phyloP scores from a whole-genome alignment of 2,329 filamentous ascomycete genomes.

The Monilinia polystroma region DNA sequence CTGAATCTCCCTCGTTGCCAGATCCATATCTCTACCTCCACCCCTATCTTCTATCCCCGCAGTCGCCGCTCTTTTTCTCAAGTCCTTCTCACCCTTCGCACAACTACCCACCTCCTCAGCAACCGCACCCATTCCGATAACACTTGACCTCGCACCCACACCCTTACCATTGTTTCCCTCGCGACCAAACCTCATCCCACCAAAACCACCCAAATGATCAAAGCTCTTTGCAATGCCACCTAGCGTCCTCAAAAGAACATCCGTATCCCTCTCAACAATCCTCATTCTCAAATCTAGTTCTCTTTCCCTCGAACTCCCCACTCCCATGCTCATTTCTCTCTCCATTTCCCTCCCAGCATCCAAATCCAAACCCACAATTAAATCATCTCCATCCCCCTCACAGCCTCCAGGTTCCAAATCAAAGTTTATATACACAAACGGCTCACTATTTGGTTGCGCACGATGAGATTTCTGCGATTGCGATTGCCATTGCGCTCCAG shows the following conservation, averaged over 20 bases:
- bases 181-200: background rate
- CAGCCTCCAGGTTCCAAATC: too few species aligned
- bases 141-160: background rate
- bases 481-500: background rate
- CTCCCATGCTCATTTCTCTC: constrained; percentile 17
- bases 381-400: too few species aligned
- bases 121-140: background rate
- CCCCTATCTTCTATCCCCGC: background rate
- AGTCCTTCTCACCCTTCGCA: background rate
- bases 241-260: constrained; percentile 29
- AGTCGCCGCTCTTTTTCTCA: constrained; percentile 2
- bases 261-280: constrained; percentile 36
- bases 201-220: background rate
- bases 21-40: background rate
- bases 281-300: constrained; percentile 32
- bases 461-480: background rate
- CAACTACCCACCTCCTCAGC: background rate
- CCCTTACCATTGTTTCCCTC: background rate
- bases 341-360: background rate
- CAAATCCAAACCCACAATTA: background rate
- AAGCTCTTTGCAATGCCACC: constrained; percentile 28
- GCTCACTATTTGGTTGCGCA: background rate
- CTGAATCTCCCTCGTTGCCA: constrained; percentile 16
- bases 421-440: background rate
- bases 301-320: constrained; percentile 25